These are phyloP conservation scores for Neurospora sp. DNA, from an alignment of 2,329 filamentous ascomycete genomes.

Conservation along the genomic window DNA sequence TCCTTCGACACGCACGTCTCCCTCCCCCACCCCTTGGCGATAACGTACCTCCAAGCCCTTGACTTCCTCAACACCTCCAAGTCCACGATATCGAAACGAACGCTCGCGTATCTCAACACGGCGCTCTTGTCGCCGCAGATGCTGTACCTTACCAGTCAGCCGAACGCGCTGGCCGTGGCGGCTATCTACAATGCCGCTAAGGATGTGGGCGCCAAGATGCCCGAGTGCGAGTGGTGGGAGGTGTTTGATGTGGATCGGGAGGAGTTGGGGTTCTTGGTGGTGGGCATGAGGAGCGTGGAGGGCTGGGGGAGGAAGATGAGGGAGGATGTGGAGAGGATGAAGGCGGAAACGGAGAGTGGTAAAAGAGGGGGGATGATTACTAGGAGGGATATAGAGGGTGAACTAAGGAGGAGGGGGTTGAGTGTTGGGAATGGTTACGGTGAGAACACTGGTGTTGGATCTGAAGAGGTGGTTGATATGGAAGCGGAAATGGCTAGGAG, in stretches of 20 bases:
- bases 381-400: conserved; percentile 45
- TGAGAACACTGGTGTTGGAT: neutral
- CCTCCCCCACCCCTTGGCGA: conserved; percentile 73
- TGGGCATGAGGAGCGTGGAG: conserved; percentile 71
- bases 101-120: conserved; percentile 74
- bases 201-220: conserved; percentile 67
- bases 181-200: conserved; percentile 84
- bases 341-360: conserved; percentile 7
- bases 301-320: conserved; percentile 55
- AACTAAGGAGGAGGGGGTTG: conserved; percentile 46
- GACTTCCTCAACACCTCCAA: conserved; percentile 45
- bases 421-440: conserved; percentile 21
- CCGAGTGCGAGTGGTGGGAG: conserved; percentile 90
- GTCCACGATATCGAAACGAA: conserved; percentile 50
- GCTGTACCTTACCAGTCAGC: conserved; percentile 87
- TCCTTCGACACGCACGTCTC: conserved; percentile 79
- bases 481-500: conserved; percentile 35
- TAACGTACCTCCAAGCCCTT: conserved; percentile 88
- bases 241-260: conserved; percentile 94
- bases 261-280: conserved; percentile 85
- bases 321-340: conserved; percentile 41
- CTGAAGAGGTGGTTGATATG: conserved; percentile 24
- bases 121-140: conserved; percentile 80
- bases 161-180: conserved; percentile 72
- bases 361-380: conserved; percentile 40